Percentiles rank a stretch among this genome's conserved stretches.
phyloP scores from a whole-genome alignment of 768 basidiomycete genomes.

The Kwoniella newhampshirensis region DNA sequence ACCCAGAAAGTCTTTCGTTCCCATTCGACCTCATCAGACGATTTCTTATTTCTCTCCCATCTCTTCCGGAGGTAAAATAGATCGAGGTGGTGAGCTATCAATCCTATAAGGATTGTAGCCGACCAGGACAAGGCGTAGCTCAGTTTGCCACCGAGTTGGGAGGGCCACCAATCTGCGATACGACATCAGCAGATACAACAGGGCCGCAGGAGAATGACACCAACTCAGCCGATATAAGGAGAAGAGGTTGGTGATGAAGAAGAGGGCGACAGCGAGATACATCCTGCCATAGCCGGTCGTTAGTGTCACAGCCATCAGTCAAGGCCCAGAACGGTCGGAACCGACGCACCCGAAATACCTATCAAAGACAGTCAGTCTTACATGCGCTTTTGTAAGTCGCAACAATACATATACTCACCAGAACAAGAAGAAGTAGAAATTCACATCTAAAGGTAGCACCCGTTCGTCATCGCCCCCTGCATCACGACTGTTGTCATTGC shows the following conservation, averaged over 20 bases:
- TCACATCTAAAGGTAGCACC: constrained; percentile 53
- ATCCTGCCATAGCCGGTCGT: constrained; percentile 33
- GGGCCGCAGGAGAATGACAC: no score
- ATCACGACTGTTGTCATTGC: constrained; percentile 1
- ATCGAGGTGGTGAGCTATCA: constrained; percentile 47
- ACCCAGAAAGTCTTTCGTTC: constrained; percentile 54
- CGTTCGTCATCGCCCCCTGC: constrained; percentile 1
- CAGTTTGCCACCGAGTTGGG: constrained; percentile 52
- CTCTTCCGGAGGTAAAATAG: constrained; percentile 42
- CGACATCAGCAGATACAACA: no score
- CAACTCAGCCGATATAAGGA: constrained; percentile 54
- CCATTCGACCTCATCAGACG: constrained; percentile 45
- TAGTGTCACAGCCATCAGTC: not conserved
- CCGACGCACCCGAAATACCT: constrained; percentile 35
- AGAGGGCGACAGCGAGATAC: constrained; percentile 56
- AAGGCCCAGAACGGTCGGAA: not conserved
- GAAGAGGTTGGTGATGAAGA: constrained; percentile 57
- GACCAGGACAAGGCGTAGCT: constrained; percentile 54
- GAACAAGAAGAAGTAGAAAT: constrained; percentile 56
- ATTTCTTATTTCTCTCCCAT: constrained; percentile 29
- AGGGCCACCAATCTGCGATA: constrained; percentile 56
- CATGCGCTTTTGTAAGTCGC: constrained; percentile 4
- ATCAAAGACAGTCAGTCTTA: not conserved
- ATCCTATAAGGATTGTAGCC: constrained; percentile 37
- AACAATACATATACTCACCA: constrained; percentile 31